phyloP scores from a whole-genome alignment of 306 rosid species.

The Urtica urens region DNA sequence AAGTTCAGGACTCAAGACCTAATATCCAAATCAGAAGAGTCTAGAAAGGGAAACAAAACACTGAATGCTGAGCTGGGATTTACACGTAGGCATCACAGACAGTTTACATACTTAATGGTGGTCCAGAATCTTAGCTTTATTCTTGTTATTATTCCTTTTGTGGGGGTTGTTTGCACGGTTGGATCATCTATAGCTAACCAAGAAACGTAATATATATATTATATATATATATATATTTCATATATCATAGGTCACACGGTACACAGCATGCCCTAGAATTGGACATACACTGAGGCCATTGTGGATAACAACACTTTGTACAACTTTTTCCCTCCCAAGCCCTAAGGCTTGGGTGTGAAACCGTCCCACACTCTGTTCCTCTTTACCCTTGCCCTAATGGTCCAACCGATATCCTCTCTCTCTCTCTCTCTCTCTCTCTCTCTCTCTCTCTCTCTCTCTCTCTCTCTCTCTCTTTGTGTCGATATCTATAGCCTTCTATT shows the following conservation, averaged over 20 bases:
- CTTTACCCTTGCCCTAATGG: slow-evolving; percentile 30
- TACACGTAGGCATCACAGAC: too few species aligned
- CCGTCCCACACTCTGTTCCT: slow-evolving; percentile 14
- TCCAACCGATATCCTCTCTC: neutral
- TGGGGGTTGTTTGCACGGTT: too few species aligned
- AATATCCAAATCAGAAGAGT: too few species aligned
- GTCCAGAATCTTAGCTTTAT: too few species aligned
- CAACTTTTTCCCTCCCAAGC: slow-evolving; percentile 31
- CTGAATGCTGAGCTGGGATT: too few species aligned
- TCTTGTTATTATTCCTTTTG: too few species aligned
- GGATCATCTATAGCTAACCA: too few species aligned
- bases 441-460: neutral
- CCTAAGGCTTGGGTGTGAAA: neutral
- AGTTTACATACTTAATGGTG: too few species aligned
- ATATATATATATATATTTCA: neutral
- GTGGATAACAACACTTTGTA: slow-evolving; percentile 9
- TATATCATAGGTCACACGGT: neutral
- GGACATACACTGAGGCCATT: neutral
- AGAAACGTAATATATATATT: neutral
- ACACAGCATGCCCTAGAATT: neutral
- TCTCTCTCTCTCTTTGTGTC: neutral
- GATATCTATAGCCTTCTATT: neutral
- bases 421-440: neutral
- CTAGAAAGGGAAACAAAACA: too few species aligned
- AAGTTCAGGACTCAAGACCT: too few species aligned